Conservation (phyloP, 192 early-diverging fungal genomes). For the Linnemannia elongata region DNA sequence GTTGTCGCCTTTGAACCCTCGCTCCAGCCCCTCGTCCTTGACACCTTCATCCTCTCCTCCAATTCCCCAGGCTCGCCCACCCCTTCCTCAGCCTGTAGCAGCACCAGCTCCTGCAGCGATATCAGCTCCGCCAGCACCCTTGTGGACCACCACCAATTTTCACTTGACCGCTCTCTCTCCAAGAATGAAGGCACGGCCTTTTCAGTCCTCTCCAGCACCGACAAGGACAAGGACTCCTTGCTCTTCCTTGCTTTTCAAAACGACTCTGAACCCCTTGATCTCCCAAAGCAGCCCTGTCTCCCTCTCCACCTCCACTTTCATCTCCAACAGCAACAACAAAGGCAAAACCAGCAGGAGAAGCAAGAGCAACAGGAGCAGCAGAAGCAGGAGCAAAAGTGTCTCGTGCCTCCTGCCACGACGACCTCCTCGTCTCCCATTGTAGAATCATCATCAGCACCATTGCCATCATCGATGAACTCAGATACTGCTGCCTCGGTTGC, state of each 20-base stretch:
- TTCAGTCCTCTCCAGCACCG: neutral
- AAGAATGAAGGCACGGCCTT: neutral
- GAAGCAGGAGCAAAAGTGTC: neutral
- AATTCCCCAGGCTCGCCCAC: constrained; percentile 4
- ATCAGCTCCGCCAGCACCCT: constrained; percentile 8
- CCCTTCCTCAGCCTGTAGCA: constrained; percentile 5
- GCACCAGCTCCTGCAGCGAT: constrained; percentile 3
- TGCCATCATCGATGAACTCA: neutral
- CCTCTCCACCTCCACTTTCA: constrained; percentile 6
- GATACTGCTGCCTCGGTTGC: neutral
- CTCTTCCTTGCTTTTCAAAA: constrained; percentile 2
- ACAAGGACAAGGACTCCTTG: neutral
- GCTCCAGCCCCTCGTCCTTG: neutral
- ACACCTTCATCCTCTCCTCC: constrained; percentile 14
- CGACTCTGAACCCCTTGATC: constrained; percentile 34
- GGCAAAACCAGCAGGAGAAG: neutral
- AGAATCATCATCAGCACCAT: neutral
- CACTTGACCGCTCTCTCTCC: neutral
- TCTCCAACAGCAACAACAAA: neutral
- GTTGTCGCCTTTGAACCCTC: constrained; percentile 13
- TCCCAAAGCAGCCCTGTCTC: constrained; percentile 21
- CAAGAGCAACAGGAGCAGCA: neutral
- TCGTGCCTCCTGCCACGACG: neutral
- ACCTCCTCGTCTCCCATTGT: neutral
- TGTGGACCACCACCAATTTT: neutral